These are phyloP conservation scores for Tolypocladium pustulatum DNA, from an alignment of 2,329 filamentous ascomycete species.

Conservation along the genomic window DNA sequence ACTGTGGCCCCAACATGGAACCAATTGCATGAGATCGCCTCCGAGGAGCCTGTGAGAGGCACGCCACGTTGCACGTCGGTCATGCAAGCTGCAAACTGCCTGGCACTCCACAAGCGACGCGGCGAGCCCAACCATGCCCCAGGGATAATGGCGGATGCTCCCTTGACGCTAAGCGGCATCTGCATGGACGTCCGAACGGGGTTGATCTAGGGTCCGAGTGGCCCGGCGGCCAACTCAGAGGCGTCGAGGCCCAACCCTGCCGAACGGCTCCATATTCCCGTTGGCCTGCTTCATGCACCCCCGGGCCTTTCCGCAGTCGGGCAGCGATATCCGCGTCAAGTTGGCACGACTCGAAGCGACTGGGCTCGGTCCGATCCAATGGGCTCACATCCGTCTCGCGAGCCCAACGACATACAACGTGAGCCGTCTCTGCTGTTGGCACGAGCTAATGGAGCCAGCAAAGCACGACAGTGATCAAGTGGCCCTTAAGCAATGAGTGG, in stretches of 20 bases:
- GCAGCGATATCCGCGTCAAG: constrained; percentile 14
- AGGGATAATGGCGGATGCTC: constrained; percentile 3
- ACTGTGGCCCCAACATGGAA: neutral
- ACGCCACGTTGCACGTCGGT: constrained; percentile 24
- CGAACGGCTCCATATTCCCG: neutral
- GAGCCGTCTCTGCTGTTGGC: constrained; percentile 12
- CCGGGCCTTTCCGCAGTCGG: constrained; percentile 11
- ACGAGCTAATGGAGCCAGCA: constrained; percentile 18
- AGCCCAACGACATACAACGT: constrained; percentile 20
- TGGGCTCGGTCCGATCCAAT: constrained; percentile 4
- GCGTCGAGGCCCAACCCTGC: constrained; percentile 8
- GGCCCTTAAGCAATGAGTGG: constrained; percentile 8
- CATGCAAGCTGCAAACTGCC: constrained; percentile 13
- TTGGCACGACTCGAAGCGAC: constrained; percentile 5
- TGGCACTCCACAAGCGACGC: constrained; percentile 1
- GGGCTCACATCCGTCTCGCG: constrained; percentile 7
- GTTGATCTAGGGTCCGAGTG: constrained; percentile 1
- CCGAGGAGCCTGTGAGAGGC: constrained; percentile 7
- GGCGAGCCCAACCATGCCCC: constrained; percentile 2
- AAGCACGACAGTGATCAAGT: constrained; percentile 12
- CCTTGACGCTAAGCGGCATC: constrained; percentile 6
- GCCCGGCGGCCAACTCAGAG: constrained; percentile 2
- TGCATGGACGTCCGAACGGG: constrained; percentile 3
- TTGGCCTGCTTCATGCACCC: constrained; percentile 2
- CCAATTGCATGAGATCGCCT: neutral